These are phyloP conservation scores for Guyanaporus albipodus DNA, from an alignment of 768 basidiomycete species.

Conservation along the genomic window DNA sequence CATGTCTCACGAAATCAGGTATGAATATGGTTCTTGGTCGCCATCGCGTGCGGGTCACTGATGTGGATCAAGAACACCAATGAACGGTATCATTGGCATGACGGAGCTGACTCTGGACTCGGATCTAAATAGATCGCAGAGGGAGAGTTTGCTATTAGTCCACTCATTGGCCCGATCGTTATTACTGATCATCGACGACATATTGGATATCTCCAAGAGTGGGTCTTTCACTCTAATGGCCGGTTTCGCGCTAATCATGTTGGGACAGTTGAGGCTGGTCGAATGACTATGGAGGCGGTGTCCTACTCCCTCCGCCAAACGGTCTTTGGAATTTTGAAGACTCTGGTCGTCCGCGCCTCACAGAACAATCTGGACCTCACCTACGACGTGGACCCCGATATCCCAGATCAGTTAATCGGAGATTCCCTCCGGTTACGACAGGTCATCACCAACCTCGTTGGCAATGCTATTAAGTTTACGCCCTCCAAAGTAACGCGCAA, in stretches of 20 bases:
- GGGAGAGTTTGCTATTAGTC: conserved; percentile 93
- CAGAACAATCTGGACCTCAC: conserved; percentile 96
- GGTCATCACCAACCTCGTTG: conserved; percentile 92
- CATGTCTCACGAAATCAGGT: conserved; percentile 97
- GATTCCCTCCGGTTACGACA: conserved; percentile 93
- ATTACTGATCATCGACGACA: conserved; percentile 96
- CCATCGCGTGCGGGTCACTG: conserved; percentile 4
- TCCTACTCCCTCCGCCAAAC: conserved; percentile 96
- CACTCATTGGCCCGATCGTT: conserved; percentile 92
- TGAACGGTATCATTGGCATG: conserved; percentile 99
- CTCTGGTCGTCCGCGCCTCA: conserved; percentile 93
- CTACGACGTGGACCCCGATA: conserved; percentile 92
- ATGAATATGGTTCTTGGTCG: conserved; percentile 25
- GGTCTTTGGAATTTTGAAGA: conserved; percentile 96
- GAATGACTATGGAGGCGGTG: conserved; percentile 99
- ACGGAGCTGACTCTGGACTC: conserved; percentile 96
- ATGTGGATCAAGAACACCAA: conserved; percentile 73
- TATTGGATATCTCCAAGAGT: conserved; percentile 99
- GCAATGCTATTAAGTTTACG: conserved; percentile 97
- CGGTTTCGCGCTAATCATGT: conserved; percentile 7
- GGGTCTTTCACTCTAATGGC: conserved; percentile 32
- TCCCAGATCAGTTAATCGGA: conserved; percentile 95
- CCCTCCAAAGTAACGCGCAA: conserved; percentile 72
- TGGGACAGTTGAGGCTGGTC: conserved; percentile 86
- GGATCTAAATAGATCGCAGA: conserved; percentile 88